Evolutionary conservation across 2,329 filamentous ascomycete genomes (phyloP), one percentile per base, ranked within the genome.

Genomic region (Endocalyx cinctus): DNA sequence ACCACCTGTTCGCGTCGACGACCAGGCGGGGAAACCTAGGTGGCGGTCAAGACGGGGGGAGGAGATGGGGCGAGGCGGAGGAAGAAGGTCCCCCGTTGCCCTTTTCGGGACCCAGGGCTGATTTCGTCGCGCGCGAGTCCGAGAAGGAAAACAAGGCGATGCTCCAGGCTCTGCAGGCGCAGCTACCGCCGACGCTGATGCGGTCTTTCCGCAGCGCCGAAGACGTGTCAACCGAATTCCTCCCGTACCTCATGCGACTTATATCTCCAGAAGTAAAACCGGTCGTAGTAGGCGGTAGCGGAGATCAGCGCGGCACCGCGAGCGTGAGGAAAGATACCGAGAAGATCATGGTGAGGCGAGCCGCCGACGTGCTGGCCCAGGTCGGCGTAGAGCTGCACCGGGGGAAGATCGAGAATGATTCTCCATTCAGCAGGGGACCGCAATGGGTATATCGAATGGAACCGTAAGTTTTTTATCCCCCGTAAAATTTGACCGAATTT

Each of bases 391-490:
- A 75, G 3, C 83, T 97, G 55, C 84, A 94, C 45, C 83, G 81
- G 52, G 83, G 84, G 10, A 80, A 82, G 48, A 76, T 97, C 27
- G 88, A 94, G 51, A 71, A 70, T 10, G 82, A 85, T 22, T 72
- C 73, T 6, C 58, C 70, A 5, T 67, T 64, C 14, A 69, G 70
- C 35, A 74, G 77, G 20, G 80, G 75, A n/a, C 64, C 71, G 13
- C 72, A 79, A 46, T 97, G 81, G 73, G 82, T 94, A 7, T 97
- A 94, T 60, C 79, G 92, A 33, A 89, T 98, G 86, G 90, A 97
- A 53, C 92, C 92, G 74, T 89, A 67, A 72, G 83, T 80, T 11
- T 13, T 20, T 29, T 25, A 33, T 26, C 32, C 28, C 22, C 15
- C n/a, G n/a, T n/a, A n/a, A n/a, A n/a, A n/a, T n/a, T n/a, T n/a